phyloP scores from a whole-genome alignment of 2,329 filamentous ascomycete species.

The Stenocarpella maydis region DNA sequence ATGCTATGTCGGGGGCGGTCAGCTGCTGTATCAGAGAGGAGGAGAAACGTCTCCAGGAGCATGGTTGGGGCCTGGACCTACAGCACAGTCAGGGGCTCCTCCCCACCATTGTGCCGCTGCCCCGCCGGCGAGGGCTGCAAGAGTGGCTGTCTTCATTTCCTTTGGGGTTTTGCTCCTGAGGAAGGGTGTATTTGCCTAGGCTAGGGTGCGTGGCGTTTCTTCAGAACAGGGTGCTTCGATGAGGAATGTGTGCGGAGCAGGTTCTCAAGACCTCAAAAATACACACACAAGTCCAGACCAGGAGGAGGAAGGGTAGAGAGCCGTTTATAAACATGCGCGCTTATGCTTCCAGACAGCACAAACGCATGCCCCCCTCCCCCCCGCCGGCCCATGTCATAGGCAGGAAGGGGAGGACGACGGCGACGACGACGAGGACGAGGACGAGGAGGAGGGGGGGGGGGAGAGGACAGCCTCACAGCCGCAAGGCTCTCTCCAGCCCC shows the following conservation, averaged over 20 bases:
- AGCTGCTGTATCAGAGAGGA: too few relatives aligned
- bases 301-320: not conserved
- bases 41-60: not conserved
- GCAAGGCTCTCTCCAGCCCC: constrained; percentile 18
- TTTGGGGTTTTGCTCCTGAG: not conserved
- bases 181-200: not conserved
- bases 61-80: constrained; percentile 41
- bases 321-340: constrained; percentile 2
- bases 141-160: constrained; percentile 28
- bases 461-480: constrained; percentile 14
- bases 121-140: constrained; percentile 27
- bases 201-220: not conserved
- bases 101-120: constrained; percentile 47
- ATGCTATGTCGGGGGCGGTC: constrained; percentile 43
- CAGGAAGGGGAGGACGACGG: not conserved
- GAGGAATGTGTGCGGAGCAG: not conserved
- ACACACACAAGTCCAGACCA: not conserved
- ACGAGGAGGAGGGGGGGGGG: not conserved
- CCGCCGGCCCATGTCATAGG: constrained; percentile 9
- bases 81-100: constrained; percentile 53
- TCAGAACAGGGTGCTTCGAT: not conserved
- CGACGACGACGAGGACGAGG: not conserved
- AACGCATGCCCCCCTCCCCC: not conserved
- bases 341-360: not conserved
- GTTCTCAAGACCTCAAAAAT: not conserved